Conservation (phyloP, 352 stramenopile species). For the Phytophthora syringae region DNA sequence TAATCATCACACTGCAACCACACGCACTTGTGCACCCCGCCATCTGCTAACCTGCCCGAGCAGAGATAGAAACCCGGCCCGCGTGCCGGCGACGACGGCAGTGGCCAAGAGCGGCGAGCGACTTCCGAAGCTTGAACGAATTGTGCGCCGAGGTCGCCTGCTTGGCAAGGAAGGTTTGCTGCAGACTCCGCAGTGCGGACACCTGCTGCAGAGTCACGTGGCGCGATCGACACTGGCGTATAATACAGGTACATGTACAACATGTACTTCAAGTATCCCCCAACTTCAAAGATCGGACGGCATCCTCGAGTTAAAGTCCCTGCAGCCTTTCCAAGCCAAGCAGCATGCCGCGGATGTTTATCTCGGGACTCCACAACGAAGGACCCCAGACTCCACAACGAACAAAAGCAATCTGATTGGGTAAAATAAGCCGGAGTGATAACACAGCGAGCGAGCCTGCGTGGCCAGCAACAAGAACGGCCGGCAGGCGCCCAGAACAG, state of each 20-base stretch:
- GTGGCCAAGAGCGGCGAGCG: neutral
- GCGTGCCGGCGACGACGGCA: neutral
- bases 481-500: constrained; percentile 40
- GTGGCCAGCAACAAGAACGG: constrained; percentile 30
- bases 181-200: no score
- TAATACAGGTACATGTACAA: no score
- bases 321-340: constrained; percentile 12
- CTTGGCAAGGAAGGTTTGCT: no score
- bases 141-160: no score
- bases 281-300: constrained; percentile 25
- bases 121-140: neutral
- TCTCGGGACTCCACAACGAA: no score
- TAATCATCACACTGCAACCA: no score
- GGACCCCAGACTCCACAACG: neutral
- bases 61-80: neutral
- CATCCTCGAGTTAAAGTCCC: constrained; percentile 14
- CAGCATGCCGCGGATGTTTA: no score
- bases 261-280: constrained; percentile 25
- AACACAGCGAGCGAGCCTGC: no score
- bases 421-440: no score
- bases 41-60: neutral
- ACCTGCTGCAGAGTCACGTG: neutral
- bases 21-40: constrained; percentile 6
- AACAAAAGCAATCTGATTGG: no score
- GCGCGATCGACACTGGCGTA: neutral